Evolutionary conservation across 1,139 yeast genomes (phyloP), one percentile per base, ranked within the genome.

Genomic region (Diutina sp.): DNA sequence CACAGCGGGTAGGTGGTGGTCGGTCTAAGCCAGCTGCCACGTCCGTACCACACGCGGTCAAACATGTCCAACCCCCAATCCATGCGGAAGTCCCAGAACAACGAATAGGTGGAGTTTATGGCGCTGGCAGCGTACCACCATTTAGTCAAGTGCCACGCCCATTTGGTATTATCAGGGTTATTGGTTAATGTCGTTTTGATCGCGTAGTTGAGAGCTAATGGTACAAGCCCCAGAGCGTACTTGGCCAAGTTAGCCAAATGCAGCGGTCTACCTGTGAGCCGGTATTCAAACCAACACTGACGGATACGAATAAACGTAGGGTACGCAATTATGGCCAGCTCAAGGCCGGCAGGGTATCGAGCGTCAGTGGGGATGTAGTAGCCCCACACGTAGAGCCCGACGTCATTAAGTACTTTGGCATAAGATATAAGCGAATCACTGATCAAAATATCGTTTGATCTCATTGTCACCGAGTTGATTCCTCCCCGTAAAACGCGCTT

Each of bases 361-460:
- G 58, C 50, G 41, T 64, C 58, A 63, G 73, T 61, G 59, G 67
- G 55, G 62, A 65, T 58, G 61, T 70, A 62, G 64, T 66, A 60
- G 63, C 69, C 62, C 80, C 76, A 66, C 51, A 66, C 53, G 71
- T 71, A 69, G 67, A 84, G 65, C 12, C 81, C 78, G 30, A 85
- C 71, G 69, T 91, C 97, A 32, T 50, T 50, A 14, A 50, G 14
- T 0, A 90, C 88, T 66, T 84, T 85, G 12, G 87, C 74, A 65
- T 86, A 90, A 0, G 96, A 88, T 1, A 93, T 86, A 56, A 90
- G 71, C 4, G 90, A 83, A 72, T 90, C 97, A 7, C 96, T 83
- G 9, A 90, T 69, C 58, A 91, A 70, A 55, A 90, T 87, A 66
- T 90, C 96, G 58, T 88, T 87, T 35, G 88, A 83, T 64, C 97